phyloP scores from a whole-genome alignment of 257 asterid species.

The Solanum pennellii region DNA sequence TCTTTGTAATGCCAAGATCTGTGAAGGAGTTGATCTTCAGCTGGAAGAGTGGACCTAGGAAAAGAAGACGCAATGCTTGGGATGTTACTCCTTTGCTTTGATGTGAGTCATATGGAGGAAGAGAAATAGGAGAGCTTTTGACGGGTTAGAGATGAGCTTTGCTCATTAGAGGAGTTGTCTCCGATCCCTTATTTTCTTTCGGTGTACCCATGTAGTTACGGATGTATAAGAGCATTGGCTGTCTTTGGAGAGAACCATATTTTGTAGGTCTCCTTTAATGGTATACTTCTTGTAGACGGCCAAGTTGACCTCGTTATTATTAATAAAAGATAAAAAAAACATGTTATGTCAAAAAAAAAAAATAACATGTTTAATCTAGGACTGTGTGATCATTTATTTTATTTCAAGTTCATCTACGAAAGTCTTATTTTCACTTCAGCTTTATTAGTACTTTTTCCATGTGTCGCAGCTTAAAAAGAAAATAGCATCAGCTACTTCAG shows the following conservation, averaged over 20 bases:
- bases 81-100: neutral
- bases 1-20: neutral
- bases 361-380: neutral
- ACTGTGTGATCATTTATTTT: neutral
- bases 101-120: neutral
- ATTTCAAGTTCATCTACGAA: neutral
- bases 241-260: neutral
- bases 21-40: neutral
- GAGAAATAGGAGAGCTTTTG: neutral
- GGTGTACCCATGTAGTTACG: neutral
- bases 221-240: neutral
- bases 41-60: neutral
- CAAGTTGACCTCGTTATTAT: neutral
- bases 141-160: neutral
- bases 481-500: slow-evolving; percentile 59
- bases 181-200: neutral
- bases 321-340: too few relatives aligned
- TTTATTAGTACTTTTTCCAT: neutral
- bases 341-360: too few relatives aligned
- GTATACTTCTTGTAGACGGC: neutral
- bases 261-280: neutral
- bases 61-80: neutral
- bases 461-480: slow-evolving; percentile 50
- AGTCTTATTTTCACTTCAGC: neutral
- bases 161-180: neutral